Evolutionary conservation across 2,329 filamentous ascomycete species (phyloP).

Genomic region (Aureobasidium sp.): DNA sequence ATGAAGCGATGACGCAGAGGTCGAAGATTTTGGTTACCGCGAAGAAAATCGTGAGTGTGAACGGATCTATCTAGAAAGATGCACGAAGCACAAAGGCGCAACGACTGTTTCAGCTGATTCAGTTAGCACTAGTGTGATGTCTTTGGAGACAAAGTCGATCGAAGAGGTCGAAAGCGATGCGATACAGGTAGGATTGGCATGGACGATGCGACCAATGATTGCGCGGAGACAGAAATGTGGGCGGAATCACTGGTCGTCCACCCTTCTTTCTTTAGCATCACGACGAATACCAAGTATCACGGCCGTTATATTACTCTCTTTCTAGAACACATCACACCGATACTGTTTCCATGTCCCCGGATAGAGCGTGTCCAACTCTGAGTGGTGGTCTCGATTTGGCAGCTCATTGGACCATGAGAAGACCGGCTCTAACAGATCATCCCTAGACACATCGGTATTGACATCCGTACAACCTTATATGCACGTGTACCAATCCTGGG

Average conservation of each 20-base stretch:
- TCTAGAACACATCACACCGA: conserved; percentile 3
- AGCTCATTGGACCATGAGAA: not conserved
- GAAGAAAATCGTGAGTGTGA: not conserved
- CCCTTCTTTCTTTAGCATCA: not conserved
- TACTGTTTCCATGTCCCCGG: not conserved
- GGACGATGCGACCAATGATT: not conserved
- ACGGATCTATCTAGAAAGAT: not conserved
- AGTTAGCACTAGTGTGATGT: not conserved
- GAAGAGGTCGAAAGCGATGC: not conserved
- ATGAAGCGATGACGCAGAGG: conserved; percentile 5
- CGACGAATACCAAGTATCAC: not conserved
- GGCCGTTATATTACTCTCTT: not conserved
- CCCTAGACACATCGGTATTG: not conserved
- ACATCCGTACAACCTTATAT: conserved; percentile 10
- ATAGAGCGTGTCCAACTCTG: not conserved
- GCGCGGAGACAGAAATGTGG: not conserved
- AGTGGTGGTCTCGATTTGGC: not conserved
- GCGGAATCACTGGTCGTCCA: conserved; percentile 5
- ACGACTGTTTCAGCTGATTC: not conserved
- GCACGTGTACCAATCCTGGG: not conserved
- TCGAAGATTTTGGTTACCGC: conserved; percentile 2
- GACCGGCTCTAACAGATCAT: not conserved
- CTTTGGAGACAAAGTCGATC: not conserved
- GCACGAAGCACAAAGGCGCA: not conserved
- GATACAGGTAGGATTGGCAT: not conserved